A percentile compares a stretch with the other conserved stretches of the same genome.
Evolutionary conservation across 129 eudicot species (phyloP).

Genomic region (Flaveria linearis): DNA sequence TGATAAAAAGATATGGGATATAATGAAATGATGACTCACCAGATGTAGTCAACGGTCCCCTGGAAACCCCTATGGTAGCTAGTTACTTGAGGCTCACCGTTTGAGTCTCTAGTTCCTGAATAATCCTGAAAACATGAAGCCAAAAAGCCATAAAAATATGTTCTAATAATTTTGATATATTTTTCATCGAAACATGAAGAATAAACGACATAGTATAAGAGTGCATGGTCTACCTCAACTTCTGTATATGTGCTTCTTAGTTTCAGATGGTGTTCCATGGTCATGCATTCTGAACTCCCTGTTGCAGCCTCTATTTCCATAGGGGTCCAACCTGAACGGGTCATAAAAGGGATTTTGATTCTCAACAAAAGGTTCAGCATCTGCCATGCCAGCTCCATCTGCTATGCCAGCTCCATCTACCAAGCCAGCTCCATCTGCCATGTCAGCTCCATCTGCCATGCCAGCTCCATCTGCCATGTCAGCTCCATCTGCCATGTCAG

Average conservation of each 20-base stretch:
- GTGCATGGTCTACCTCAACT: constrained; percentile 59
- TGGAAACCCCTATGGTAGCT: constrained; percentile 81
- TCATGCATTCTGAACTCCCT: constrained; percentile 65
- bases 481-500: constrained; percentile 33
- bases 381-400: constrained; percentile 26
- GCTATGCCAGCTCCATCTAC: constrained; percentile 29
- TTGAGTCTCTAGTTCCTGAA: constrained; percentile 74
- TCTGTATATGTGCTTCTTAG: constrained; percentile 76
- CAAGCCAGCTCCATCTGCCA: constrained; percentile 83
- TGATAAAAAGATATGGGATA: neutral
- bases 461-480: constrained; percentile 28
- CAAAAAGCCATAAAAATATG: neutral
- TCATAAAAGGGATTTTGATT: constrained; percentile 41
- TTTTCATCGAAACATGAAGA: neutral
- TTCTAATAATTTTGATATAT: neutral
- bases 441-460: constrained; percentile 39
- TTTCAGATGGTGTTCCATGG: constrained; percentile 61
- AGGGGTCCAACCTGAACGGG: constrained; percentile 85
- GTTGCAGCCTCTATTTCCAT: constrained; percentile 83
- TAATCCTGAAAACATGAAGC: constrained; percentile 50
- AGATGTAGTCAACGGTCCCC: constrained; percentile 95
- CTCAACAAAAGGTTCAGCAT: constrained; percentile 32
- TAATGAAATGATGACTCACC: constrained; percentile 50
- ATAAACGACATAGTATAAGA: constrained; percentile 16
- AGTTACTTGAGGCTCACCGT: constrained; percentile 87